Conservation (phyloP, 768 basidiomycete genomes). For the Tricholoma sp. region DNA sequence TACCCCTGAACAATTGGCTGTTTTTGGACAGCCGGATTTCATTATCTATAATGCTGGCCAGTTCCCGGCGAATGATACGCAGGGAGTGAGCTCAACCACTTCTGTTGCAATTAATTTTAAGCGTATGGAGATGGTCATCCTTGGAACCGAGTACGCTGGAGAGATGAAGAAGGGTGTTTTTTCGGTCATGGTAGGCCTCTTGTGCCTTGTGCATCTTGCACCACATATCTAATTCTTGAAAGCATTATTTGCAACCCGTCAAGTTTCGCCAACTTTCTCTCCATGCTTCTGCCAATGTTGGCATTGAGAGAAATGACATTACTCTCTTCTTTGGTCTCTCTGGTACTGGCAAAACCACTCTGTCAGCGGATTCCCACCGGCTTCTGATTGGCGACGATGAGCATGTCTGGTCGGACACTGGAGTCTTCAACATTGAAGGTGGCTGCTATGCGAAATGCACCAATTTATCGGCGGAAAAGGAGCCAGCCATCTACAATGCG, state of each 20-base stretch:
- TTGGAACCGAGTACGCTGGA: conserved; percentile 95
- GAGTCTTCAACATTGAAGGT: conserved; percentile 99
- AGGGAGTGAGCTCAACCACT: conserved; percentile 99
- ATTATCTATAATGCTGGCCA: conserved; percentile 99
- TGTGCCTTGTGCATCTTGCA: background rate
- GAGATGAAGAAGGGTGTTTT: conserved; percentile 99
- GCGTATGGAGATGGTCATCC: conserved; percentile 99
- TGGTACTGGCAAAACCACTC: conserved; percentile 97
- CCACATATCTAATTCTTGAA: too few species aligned
- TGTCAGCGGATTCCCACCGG: conserved; percentile 93
- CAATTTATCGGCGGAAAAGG: conserved; percentile 95
- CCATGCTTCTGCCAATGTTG: conserved; percentile 97
- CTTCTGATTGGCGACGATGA: conserved; percentile 98
- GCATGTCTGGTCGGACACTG: conserved; percentile 98
- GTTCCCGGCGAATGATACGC: conserved; percentile 99
- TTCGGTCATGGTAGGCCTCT: conserved; percentile 78
- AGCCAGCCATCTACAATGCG: conserved; percentile 95
- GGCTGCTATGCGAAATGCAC: conserved; percentile 99
- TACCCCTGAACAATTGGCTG: conserved; percentile 86
- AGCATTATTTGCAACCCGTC: conserved; percentile 98
- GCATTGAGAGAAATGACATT: conserved; percentile 82
- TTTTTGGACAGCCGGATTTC: conserved; percentile 98
- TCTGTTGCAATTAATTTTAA: conserved; percentile 99
- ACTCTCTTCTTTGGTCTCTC: conserved; percentile 99
- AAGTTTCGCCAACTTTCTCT: conserved; percentile 97